Conservation (phyloP, 306 rosid genomes). For the Acacia crassicarpa region DNA sequence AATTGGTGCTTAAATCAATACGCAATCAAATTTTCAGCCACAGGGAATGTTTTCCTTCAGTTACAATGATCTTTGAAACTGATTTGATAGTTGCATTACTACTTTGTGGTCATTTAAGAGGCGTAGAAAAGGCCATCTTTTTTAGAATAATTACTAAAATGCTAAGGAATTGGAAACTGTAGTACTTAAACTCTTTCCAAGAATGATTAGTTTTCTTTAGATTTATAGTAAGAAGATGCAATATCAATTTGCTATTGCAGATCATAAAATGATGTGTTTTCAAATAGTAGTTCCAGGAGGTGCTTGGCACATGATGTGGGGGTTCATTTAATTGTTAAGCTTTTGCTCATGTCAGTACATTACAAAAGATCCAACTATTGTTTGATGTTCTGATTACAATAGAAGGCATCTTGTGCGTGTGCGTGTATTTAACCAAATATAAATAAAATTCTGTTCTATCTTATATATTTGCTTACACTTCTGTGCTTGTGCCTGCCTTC, state of each 20-base stretch:
- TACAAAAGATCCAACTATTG: background rate
- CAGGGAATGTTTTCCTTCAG: background rate
- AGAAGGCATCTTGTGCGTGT: background rate
- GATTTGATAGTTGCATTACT: background rate
- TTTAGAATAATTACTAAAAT: background rate
- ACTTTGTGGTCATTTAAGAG: background rate
- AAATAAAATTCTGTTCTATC: background rate
- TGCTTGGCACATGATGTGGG: background rate
- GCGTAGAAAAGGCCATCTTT: background rate
- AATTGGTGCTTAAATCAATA: background rate
- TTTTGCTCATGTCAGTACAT: background rate
- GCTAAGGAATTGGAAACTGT: too few relatives aligned
- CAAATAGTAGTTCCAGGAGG: background rate
- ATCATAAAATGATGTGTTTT: background rate
- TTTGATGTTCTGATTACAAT: background rate
- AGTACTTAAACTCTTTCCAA: too few relatives aligned
- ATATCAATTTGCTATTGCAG: background rate
- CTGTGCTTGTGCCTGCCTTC: background rate
- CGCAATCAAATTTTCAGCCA: background rate
- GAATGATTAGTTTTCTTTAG: too few relatives aligned
- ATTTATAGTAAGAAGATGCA: too few relatives aligned
- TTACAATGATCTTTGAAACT: constrained; percentile 42
- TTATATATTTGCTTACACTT: background rate
- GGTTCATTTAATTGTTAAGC: background rate
- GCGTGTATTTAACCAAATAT: background rate